Percentiles rank a stretch among this genome's conserved stretches.
phyloP scores from a whole-genome alignment of 2,329 filamentous ascomycete genomes.

The Monilinia laxa region DNA sequence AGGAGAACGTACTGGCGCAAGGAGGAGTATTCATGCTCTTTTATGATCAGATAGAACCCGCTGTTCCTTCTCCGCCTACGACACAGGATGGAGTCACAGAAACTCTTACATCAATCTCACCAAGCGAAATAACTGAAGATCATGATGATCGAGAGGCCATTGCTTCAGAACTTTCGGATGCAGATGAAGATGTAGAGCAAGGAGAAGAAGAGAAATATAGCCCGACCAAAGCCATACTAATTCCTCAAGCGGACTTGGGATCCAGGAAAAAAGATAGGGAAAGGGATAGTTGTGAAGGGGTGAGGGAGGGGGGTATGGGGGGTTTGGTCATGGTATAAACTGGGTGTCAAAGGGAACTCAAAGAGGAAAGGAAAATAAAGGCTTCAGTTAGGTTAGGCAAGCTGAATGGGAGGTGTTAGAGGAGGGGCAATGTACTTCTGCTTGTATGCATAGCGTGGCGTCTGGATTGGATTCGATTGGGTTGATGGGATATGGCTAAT shows the following conservation, averaged over 20 bases:
- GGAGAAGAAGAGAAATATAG: background rate
- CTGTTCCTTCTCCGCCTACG: constrained; percentile 9
- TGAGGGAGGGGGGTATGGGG: constrained; percentile 7
- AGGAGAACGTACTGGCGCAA: constrained; percentile 71
- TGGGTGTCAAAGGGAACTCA: background rate
- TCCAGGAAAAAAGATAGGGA: constrained; percentile 1
- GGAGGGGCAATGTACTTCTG: background rate
- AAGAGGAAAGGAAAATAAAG: background rate
- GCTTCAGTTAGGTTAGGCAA: background rate
- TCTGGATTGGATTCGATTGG: constrained; percentile 6
- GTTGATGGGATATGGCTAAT: background rate
- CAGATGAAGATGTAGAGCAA: background rate
- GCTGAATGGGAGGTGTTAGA: background rate
- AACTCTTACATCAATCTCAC: background rate
- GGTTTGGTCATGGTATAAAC: constrained; percentile 11
- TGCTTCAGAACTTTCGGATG: constrained; percentile 4
- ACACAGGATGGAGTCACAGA: background rate
- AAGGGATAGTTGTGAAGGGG: constrained; percentile 7
- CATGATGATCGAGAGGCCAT: background rate
- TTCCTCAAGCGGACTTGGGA: constrained; percentile 1
- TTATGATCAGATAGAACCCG: constrained; percentile 71
- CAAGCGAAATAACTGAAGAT: background rate
- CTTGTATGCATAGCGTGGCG: constrained; percentile 17
- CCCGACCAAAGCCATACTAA: constrained; percentile 7
- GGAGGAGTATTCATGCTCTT: constrained; percentile 94